phyloP scores from a whole-genome alignment of 768 basidiomycete genomes.

The Boletus tylopilopsis region DNA sequence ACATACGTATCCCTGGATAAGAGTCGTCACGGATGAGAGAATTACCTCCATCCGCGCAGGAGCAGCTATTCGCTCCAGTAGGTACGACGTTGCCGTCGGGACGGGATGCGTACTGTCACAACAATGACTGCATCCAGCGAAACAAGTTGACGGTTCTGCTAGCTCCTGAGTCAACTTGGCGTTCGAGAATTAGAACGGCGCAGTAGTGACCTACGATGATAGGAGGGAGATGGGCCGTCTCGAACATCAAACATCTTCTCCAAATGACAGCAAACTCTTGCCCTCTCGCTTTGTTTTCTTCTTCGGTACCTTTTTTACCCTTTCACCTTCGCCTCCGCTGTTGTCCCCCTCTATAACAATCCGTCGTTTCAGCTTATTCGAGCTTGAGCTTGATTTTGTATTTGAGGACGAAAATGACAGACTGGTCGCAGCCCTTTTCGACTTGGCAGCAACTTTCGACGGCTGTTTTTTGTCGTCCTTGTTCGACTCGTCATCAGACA shows the following conservation, averaged over 20 bases:
- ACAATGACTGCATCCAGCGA: background rate
- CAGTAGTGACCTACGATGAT: conserved; percentile 5
- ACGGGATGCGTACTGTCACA: background rate
- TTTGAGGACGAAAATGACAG: conserved; percentile 41
- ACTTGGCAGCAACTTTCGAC: conserved; percentile 19
- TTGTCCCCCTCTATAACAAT: conserved; percentile 33
- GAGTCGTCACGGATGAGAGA: background rate
- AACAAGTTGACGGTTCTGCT: background rate
- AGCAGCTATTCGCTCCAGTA: background rate
- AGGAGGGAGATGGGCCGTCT: background rate
- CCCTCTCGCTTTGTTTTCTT: conserved; percentile 53
- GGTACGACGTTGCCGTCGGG: background rate
- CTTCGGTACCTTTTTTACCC: conserved; percentile 33
- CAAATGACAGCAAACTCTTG: conserved; percentile 38
- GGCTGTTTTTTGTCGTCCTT: conserved; percentile 29
- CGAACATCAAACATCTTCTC: conserved; percentile 29
- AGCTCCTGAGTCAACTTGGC: background rate
- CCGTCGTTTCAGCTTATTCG: conserved; percentile 34
- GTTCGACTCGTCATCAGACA: conserved; percentile 27
- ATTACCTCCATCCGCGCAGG: background rate
- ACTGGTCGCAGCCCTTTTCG: conserved; percentile 17
- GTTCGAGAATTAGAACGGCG: background rate
- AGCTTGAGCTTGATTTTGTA: conserved; percentile 20
- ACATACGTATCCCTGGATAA: conserved; percentile 5
- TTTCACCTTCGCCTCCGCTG: conserved; percentile 20